Evolutionary conservation across 139 green algal genomes (phyloP).

Genomic region (Chlamydomonas sphaeroides): DNA sequence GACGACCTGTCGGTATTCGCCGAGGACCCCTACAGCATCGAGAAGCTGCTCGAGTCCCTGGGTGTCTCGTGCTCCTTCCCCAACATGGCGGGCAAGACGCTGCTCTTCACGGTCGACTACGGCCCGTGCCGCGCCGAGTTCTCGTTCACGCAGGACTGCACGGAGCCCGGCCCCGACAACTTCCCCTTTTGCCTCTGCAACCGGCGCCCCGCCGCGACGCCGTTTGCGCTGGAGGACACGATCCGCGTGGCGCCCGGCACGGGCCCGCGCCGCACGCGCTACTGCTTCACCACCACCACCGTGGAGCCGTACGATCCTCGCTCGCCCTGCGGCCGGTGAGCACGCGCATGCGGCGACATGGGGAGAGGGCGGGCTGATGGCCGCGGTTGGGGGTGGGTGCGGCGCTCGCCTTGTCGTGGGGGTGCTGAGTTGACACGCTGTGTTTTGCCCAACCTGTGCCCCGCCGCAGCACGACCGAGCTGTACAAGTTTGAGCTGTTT

Average conservation of each 20-base stretch:
- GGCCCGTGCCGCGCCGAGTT: neutral
- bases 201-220: neutral
- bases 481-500: neutral
- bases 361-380: too few species aligned
- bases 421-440: too few species aligned
- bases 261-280: neutral
- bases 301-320: neutral
- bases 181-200: slow-evolving; percentile 15
- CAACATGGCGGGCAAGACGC: neutral
- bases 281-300: neutral
- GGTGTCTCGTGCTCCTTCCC: neutral
- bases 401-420: too few species aligned
- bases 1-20: neutral
- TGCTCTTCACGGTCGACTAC: neutral
- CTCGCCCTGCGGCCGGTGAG: neutral
- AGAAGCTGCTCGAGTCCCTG: neutral
- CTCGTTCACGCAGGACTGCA: neutral
- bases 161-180: neutral
- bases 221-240: neutral
- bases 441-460: too few species aligned
- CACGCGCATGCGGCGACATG: too few species aligned
- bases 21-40: neutral
- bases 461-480: too few species aligned
- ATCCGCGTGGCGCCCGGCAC: neutral
- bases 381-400: too few species aligned